A percentile compares a stretch with the other conserved stretches of the same genome.
phyloP scores from a whole-genome alignment of 495 filamentous ascomycete genomes.

The Podospora comata region DNA sequence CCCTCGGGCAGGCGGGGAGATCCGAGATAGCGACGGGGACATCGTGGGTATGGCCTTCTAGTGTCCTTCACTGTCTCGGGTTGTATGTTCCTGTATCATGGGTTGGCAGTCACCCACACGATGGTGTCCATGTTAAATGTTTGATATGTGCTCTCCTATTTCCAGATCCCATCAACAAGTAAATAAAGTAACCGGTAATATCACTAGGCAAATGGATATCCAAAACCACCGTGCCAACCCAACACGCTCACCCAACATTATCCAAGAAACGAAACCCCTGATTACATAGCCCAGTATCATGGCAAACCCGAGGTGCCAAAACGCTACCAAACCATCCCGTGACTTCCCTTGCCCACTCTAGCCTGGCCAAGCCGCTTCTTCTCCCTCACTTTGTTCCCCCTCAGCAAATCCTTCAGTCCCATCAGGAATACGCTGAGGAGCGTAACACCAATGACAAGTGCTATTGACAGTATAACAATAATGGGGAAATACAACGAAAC shows the following conservation, averaged over 20 bases:
- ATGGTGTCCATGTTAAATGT: too few relatives aligned
- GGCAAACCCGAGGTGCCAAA: background rate
- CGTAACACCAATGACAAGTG: constrained; percentile 14
- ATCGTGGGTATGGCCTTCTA: too few relatives aligned
- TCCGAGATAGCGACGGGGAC: too few relatives aligned
- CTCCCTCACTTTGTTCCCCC: constrained; percentile 20
- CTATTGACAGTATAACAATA: constrained; percentile 26
- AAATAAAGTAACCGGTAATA: background rate
- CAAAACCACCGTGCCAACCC: background rate
- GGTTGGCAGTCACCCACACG: too few relatives aligned
- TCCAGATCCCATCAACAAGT: background rate
- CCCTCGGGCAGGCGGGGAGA: too few relatives aligned
- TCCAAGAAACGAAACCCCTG: background rate
- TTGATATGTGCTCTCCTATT: background rate
- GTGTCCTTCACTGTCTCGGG: too few relatives aligned
- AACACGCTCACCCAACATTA: background rate
- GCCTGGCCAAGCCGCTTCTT: constrained; percentile 22
- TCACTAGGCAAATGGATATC: background rate
- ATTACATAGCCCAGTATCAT: too few relatives aligned
- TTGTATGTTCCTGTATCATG: too few relatives aligned
- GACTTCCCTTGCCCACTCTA: constrained; percentile 21
- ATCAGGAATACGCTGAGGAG: constrained; percentile 19
- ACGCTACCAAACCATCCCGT: constrained; percentile 32
- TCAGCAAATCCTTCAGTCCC: constrained; percentile 22
- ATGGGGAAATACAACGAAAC: constrained; percentile 32